These are phyloP conservation scores for Chlamydomonas sp. DNA, from an alignment of 139 green algal species.

Conservation along the genomic window DNA sequence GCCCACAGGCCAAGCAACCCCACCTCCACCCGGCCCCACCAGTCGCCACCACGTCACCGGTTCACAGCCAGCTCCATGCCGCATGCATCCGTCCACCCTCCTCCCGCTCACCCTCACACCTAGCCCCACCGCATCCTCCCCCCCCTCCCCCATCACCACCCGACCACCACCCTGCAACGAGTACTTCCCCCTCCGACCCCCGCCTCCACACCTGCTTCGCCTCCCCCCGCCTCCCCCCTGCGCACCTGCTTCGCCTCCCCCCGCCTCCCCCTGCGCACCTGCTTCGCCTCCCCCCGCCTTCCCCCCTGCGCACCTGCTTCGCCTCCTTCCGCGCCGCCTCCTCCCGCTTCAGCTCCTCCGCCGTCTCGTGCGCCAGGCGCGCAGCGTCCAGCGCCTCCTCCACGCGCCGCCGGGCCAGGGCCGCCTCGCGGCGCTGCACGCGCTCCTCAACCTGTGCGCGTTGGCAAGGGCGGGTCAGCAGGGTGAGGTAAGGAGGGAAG, in stretches of 20 bases:
- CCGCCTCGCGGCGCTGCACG: slow-evolving; percentile 1
- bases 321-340: slow-evolving; percentile 12
- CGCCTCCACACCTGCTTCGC: background rate
- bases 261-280: background rate
- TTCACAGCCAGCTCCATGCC: background rate
- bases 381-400: slow-evolving; percentile 44
- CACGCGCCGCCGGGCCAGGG: background rate
- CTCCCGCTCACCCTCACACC: no score
- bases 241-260: background rate
- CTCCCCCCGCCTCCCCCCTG: background rate
- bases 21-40: background rate
- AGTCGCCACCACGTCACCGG: background rate
- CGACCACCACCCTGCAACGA: background rate
- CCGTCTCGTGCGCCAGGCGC: slow-evolving; percentile 48
- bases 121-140: background rate
- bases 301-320: slow-evolving; percentile 14
- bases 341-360: slow-evolving; percentile 48
- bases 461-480: background rate
- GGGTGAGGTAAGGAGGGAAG: background rate
- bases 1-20: background rate
- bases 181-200: background rate
- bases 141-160: background rate
- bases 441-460: slow-evolving; percentile 17
- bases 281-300: no score
- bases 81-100: background rate